phyloP scores from a whole-genome alignment of 352 stramenopile species.

The Pythium phragmitis region DNA sequence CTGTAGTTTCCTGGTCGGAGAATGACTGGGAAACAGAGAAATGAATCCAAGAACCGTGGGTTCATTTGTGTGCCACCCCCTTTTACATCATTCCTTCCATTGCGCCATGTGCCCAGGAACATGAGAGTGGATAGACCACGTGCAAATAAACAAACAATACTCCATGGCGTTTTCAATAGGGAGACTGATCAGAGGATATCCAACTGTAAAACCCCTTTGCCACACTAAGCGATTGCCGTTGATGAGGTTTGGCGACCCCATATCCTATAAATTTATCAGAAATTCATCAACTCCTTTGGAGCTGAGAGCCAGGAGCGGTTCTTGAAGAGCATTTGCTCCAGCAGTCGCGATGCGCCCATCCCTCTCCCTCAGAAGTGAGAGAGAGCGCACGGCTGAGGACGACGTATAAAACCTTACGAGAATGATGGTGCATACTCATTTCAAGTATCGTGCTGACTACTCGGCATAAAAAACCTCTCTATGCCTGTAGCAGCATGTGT shows the following conservation, averaged over 20 bases:
- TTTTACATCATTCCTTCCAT: too few relatives aligned
- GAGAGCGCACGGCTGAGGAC: conserved; percentile 7
- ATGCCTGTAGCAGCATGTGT: conserved; percentile 10
- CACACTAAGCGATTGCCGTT: not conserved
- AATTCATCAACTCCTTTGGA: not conserved
- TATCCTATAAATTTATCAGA: too few relatives aligned
- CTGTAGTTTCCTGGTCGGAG: too few relatives aligned
- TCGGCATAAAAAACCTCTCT: conserved; percentile 20
- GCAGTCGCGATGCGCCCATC: not conserved
- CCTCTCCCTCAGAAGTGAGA: not conserved
- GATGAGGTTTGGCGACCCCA: not conserved
- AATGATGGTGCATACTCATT: not conserved
- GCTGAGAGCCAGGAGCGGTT: conserved; percentile 8
- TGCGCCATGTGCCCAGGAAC: too few relatives aligned
- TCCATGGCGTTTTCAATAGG: too few relatives aligned
- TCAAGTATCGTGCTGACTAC: conserved; percentile 24
- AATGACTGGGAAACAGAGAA: too few relatives aligned
- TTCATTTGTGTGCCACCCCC: too few relatives aligned
- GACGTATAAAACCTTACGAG: conserved; percentile 19
- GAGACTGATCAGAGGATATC: too few relatives aligned
- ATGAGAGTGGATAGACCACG: too few relatives aligned
- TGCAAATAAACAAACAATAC: too few relatives aligned
- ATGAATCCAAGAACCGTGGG: too few relatives aligned
- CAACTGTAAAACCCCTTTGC: not conserved
- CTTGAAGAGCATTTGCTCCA: conserved; percentile 11